A percentile compares a stretch with the other conserved stretches of the same genome.
These are phyloP conservation scores for Chrysosporium queenslandicum DNA, from an alignment of 2,329 filamentous ascomycete species.

Conservation along the genomic window DNA sequence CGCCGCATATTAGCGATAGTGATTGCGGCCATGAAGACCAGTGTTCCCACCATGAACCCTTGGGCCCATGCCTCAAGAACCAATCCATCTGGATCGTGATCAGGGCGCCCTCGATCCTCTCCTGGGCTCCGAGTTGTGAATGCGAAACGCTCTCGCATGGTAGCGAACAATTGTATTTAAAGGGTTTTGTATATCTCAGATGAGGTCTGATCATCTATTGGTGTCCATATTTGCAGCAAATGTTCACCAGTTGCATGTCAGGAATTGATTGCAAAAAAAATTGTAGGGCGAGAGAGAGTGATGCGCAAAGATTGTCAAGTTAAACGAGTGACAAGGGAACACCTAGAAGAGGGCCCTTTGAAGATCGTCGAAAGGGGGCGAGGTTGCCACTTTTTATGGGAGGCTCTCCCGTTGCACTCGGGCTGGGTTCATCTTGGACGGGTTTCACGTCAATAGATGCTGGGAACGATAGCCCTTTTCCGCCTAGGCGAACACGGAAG, in stretches of 20 bases:
- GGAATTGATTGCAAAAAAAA: background rate
- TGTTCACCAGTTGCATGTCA: background rate
- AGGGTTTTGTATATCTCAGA: too few species aligned
- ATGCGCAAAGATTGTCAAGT: background rate
- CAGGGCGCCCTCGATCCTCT: slow-evolving; percentile 12
- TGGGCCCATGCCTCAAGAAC: slow-evolving; percentile 42
- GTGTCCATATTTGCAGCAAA: slow-evolving; percentile 1
- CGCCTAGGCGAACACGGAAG: slow-evolving; percentile 7
- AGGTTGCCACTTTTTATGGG: background rate
- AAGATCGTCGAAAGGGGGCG: background rate
- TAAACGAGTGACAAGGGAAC: background rate
- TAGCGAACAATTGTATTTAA: background rate
- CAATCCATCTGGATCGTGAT: slow-evolving; percentile 25
- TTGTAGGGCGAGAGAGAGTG: background rate
- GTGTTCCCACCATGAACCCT: slow-evolving; percentile 41
- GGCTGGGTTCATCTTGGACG: background rate
- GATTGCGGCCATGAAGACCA: slow-evolving; percentile 42
- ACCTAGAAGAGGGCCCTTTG: background rate
- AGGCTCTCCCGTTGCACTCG: background rate
- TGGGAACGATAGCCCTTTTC: background rate
- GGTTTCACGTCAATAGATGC: background rate
- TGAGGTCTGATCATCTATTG: background rate
- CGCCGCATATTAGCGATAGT: slow-evolving; percentile 43
- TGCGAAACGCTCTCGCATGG: slow-evolving; percentile 3
- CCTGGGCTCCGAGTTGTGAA: background rate